Percentiles rank a stretch among this genome's conserved stretches.
These are phyloP conservation scores for Comarum palustre DNA, from an alignment of 306 rosid genomes.

Conservation along the genomic window DNA sequence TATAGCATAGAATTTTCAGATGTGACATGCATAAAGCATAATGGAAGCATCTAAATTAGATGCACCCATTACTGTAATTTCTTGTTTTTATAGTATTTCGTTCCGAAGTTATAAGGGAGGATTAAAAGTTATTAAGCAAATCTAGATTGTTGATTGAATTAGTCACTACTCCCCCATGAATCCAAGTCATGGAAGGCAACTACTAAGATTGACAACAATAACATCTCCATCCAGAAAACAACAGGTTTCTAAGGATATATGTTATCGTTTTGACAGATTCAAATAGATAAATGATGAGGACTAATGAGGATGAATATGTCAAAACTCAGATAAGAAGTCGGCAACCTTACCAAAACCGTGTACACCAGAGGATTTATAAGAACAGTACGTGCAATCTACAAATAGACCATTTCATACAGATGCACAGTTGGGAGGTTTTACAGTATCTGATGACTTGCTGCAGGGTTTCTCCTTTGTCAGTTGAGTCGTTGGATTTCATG, in stretches of 20 bases:
- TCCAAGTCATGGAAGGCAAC: slow-evolving; percentile 15
- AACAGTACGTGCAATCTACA: neutral
- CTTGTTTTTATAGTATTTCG: neutral
- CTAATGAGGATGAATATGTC: slow-evolving; percentile 9
- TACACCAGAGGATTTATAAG: neutral
- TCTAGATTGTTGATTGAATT: neutral
- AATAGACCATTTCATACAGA: neutral
- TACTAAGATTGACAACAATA: neutral
- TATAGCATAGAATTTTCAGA: neutral
- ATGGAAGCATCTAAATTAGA: slow-evolving; percentile 8
- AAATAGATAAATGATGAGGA: neutral
- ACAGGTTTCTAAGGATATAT: neutral
- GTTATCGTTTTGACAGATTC: slow-evolving; percentile 1
- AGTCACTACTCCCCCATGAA: neutral
- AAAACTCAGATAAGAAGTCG: neutral
- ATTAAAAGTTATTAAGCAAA: neutral
- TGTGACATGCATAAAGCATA: neutral
- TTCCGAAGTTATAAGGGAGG: neutral
- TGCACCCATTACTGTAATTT: neutral
- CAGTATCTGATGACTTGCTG: neutral
- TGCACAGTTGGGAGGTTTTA: neutral
- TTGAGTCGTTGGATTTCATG: neutral
- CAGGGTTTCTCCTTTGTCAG: neutral
- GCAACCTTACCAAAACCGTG: neutral
- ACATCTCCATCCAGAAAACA: neutral